Evolutionary conservation across 2,329 filamentous ascomycete species (phyloP), one percentile per base, ranked within the genome.

Genomic region (Calonectria pteridis): DNA sequence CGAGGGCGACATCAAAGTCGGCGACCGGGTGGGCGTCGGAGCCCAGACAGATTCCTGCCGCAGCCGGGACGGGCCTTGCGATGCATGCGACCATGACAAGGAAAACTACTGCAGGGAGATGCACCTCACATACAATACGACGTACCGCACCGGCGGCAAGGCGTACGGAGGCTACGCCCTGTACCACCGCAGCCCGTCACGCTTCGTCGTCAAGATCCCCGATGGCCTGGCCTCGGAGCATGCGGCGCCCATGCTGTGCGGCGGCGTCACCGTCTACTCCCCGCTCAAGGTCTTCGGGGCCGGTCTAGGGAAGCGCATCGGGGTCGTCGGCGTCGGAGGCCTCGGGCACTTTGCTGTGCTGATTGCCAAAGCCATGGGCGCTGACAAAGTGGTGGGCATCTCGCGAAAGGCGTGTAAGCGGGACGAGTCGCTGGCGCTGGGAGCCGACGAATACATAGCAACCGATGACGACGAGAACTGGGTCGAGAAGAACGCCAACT

Each of bases 161-260:
- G 87, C 91, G 6, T 87, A 92, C 84, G 89, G 91, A 58, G 91
- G 91, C 13, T 92, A 91, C 79, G 88, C 90, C 2, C 16, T 72
- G 0, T 80, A 79, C 35, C 74, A 81, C 28, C 78, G 79, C 6
- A 75, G 71, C n/a, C 76, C 76, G 0, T 77, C 78, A 0, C 74
- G 74, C 43, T 82, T 82, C n/a, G 88, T 90, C 46, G 88, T 91
- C 81, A 93, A 92, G 81, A 96, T 97, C 77, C 95, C 94, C 7
- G 93, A 94, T 14, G 90, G 88, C 51, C 88, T 97, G 31, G 81
- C 86, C 1, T 88, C 88, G 46, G 86, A 86, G 58, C 83, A 91
- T 51, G 94, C 93, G 0, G 94, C 94, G 1, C 94, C 94, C 1
- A 95, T 95, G 93, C 89, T 97, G 73, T 97, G 95, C 83, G 95